Evolutionary conservation across 176 grass and related monocot species (phyloP).

Genomic region (Zea luxurians): DNA sequence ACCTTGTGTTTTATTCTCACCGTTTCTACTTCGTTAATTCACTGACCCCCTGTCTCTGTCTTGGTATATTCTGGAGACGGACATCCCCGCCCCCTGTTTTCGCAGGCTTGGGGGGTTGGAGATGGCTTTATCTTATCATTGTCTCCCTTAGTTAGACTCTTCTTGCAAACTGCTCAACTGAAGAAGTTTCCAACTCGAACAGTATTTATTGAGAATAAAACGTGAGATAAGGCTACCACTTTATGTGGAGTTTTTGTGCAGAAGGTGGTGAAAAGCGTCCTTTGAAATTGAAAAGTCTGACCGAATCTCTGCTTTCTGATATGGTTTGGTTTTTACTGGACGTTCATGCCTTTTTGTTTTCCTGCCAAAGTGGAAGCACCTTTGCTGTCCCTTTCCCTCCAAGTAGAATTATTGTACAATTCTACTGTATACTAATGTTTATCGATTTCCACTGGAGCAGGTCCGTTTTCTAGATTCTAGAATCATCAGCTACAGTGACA

Average conservation of each 20-base stretch:
- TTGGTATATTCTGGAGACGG: constrained; percentile 24
- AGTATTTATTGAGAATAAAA: not conserved
- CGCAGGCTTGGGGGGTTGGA: not conserved
- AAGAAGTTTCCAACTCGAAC: not conserved
- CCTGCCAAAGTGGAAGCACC: constrained; percentile 8
- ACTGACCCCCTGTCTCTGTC: constrained; percentile 26
- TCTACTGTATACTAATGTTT: not conserved
- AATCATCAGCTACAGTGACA: not conserved
- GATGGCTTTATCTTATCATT: not conserved
- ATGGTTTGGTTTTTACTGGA: constrained; percentile 27
- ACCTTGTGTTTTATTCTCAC: not conserved
- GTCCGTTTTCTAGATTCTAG: constrained; percentile 31
- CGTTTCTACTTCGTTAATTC: constrained; percentile 1
- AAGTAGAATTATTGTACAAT: not conserved
- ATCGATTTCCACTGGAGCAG: constrained; percentile 8
- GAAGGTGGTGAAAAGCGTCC: constrained; percentile 20
- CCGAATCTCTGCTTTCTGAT: constrained; percentile 26
- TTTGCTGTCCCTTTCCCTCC: constrained; percentile 16
- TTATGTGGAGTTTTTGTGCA: constrained; percentile 5
- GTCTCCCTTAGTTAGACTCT: not conserved
- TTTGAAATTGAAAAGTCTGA: constrained; percentile 28
- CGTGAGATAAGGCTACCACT: constrained; percentile 15
- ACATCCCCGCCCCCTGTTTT: not conserved
- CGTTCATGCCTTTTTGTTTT: not conserved
- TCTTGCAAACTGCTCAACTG: not conserved